Conservation (phyloP, 345 rosid genomes). For the Isatis tinctoria region DNA sequence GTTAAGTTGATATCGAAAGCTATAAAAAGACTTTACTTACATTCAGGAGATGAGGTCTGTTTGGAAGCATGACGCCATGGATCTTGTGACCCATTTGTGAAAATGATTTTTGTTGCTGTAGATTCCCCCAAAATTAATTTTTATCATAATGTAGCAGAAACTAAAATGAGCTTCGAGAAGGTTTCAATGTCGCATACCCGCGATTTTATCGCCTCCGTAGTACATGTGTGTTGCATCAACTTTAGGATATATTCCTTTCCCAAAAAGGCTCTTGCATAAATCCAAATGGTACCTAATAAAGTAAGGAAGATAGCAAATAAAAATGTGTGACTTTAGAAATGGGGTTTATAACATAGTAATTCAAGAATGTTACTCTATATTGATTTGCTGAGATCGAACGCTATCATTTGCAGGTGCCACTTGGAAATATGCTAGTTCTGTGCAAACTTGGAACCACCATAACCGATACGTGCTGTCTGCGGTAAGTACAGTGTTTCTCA, state of each 20-base stretch:
- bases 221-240: constrained; percentile 69
- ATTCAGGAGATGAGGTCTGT: constrained; percentile 58
- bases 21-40: constrained; percentile 53
- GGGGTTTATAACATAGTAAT: neutral
- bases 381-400: constrained; percentile 75
- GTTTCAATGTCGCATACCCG: constrained; percentile 40
- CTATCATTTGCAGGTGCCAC: constrained; percentile 86
- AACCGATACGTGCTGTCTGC: constrained; percentile 47
- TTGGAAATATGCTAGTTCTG: constrained; percentile 87
- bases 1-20: neutral
- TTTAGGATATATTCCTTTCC: constrained; percentile 62
- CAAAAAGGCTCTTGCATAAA: constrained; percentile 75
- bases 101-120: constrained; percentile 77
- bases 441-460: constrained; percentile 98
- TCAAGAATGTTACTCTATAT: constrained; percentile 45
- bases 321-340: neutral
- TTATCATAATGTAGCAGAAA: neutral
- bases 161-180: constrained; percentile 7
- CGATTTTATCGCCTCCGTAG: constrained; percentile 77
- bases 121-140: neutral
- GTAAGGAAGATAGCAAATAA: neutral
- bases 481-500: constrained; percentile 46
- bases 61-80: constrained; percentile 98
- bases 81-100: constrained; percentile 87
- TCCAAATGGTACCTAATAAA: constrained; percentile 72